Base-by-base conservation (phyloP, 441 rosid species). In the Jatropha multifida region DNA sequence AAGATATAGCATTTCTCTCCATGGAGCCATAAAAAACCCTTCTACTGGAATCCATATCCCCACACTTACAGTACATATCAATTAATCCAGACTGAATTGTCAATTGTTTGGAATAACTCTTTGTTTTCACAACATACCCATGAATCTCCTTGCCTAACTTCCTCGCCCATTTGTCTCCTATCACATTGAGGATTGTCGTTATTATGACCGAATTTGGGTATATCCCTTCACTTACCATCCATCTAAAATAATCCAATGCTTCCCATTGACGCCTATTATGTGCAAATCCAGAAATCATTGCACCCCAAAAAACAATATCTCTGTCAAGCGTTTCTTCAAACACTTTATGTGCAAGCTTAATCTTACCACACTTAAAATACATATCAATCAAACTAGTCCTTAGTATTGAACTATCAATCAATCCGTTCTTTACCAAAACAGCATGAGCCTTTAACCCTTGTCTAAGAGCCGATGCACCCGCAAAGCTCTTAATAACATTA, bases 41-140 rank as follows among this genome's bases (percentile, higher is more conserved):
- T 77, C 98, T 85, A 46, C 88, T 96, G 10, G 88, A 88, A 72
- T 52, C 82, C 88, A 94, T 81, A 76, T 92, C 90, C 60, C 89
- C 88, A 80, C 96, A 89, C 74, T 94, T 92, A 84, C 94, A 90
- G 74, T 94, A 94, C 88, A 94, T 90, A 80, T 90, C 94, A 75
- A 90, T 84, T 80, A 94, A 80, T 42, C 89, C 94, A 65, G 96
- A 86, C 80, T 88, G 94, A 81, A 94, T 80, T 48, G 82, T 62
- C 61, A 82, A 79, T 80, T 87, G 86, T 76, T 76, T 87, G 13
- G 81, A 72, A 71, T 86, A 90, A 69, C 59, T 83, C 73, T 76
- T 88, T 3, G 76, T 78, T 81, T 89, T 94, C 78, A 94, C 26
- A 18, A 84, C 83, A 79, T 84, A 91, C 8, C 85, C 92, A 83